Evolutionary conservation across 23 red algal genomes (phyloP).

Genomic region (Pyropia haitanensis): DNA sequence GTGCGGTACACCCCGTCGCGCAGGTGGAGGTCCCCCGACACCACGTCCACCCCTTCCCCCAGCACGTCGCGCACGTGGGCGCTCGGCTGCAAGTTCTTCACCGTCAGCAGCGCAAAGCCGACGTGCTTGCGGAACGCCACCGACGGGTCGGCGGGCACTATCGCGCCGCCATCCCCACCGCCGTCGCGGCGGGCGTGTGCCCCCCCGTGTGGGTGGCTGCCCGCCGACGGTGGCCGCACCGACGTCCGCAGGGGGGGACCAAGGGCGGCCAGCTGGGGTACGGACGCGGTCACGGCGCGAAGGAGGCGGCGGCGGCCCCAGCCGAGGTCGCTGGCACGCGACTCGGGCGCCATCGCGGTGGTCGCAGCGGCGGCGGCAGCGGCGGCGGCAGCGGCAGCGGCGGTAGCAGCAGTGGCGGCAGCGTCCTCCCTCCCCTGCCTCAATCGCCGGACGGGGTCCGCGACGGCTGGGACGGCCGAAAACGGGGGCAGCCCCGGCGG

Average conservation of each 20-base stretch:
- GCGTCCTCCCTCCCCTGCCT: too few species aligned
- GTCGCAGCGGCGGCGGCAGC: neutral
- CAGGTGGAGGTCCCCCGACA: conserved; percentile 51
- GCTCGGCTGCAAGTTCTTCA: conserved; percentile 12
- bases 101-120: conserved; percentile 51
- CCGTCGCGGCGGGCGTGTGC: too few species aligned
- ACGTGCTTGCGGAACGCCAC: conserved; percentile 18
- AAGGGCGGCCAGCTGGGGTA: too few species aligned
- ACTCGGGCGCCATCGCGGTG: neutral
- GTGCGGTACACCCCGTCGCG: conserved; percentile 74
- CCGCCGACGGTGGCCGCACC: too few species aligned
- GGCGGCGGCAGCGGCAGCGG: neutral
- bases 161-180: too few species aligned
- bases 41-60: conserved; percentile 26
- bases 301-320: neutral
- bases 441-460: neutral
- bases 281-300: neutral
- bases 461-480: neutral
- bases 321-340: too few species aligned
- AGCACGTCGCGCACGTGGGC: neutral
- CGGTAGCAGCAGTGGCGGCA: neutral
- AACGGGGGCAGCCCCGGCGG: conserved; percentile 1
- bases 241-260: too few species aligned
- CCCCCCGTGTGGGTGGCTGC: too few species aligned
- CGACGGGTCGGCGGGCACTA: neutral